Evolutionary conservation across 2,329 filamentous ascomycete genomes (phyloP), one percentile per base, ranked within the genome.

Genomic region (Aspergillus fischeri): DNA sequence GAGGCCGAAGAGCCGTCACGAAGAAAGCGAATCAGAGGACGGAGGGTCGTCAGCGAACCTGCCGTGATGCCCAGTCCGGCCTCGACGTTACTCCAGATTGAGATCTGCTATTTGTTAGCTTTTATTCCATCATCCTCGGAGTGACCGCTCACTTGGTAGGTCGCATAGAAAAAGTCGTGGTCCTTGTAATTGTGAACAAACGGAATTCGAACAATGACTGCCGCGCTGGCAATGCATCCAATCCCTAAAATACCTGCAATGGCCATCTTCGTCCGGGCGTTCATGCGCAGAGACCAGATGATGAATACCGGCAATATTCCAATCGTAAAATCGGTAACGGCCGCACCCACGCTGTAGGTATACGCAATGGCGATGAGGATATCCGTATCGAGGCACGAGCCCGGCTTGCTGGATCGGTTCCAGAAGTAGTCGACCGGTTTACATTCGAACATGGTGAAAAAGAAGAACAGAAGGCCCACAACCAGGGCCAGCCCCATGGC

Each of bases 271-370:
- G 77, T 79, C 53, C 75, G 77, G 9, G 55, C 66, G 49, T 79
- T 77, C 77, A 86, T 83, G 53, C 82, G 78, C 27, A 86, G 67
- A 21, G 78, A 75, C 73, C 77, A 81, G 2, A 86, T 75, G 10
- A 87, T 71, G 54, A 80, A 80, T 8, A 81, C 76, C 0, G 81
- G 81, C 0, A 83, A 69, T 28, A 83, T 72, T 10, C 77, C 74
- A 28, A 83, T 72, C 3, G 78, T 79, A 49, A 81, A 78, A 64
- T 83, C 81, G 44, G 78, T 77, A 4, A 76, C 65, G 42, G 75
- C 67, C 24, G 75, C 73, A 25, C 77, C 75, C 1, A 68, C 75
- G 53, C 79, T 81, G 65, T 83, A 81, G 4, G 79, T 62, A 53
- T 82, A 81, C 0, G 77, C 80, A 35, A 84, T 75, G 17, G 71